phyloP scores from a whole-genome alignment of 2,329 filamentous ascomycete genomes.

The Trichoderma aggressivum region DNA sequence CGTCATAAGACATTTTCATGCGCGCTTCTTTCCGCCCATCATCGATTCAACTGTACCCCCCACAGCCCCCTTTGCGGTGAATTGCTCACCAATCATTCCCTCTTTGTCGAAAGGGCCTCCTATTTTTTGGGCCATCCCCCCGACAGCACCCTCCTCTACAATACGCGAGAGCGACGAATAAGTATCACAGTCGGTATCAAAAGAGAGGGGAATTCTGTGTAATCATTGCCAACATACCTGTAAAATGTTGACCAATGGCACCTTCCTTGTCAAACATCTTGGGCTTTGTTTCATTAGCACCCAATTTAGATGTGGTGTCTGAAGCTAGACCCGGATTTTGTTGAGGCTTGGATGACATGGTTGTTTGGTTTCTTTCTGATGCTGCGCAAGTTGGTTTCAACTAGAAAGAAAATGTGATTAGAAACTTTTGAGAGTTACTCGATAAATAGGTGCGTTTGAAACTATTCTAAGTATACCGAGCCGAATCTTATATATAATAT shows the following conservation, averaged over 20 bases:
- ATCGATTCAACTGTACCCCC: background rate
- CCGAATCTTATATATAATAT: background rate
- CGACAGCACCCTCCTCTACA: background rate
- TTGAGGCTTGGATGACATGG: background rate
- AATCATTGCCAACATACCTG: background rate
- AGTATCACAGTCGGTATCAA: background rate
- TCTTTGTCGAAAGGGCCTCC: background rate
- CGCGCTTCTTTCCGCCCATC: background rate
- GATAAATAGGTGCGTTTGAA: background rate
- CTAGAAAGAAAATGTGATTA: background rate
- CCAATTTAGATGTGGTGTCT: background rate
- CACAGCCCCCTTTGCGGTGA: background rate
- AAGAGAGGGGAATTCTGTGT: too few species aligned
- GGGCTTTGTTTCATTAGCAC: background rate
- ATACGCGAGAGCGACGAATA: background rate
- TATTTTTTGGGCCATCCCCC: background rate
- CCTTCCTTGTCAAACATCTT: slow-evolving; percentile 4
- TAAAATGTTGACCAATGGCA: background rate
- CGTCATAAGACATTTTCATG: background rate
- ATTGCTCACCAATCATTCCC: background rate
- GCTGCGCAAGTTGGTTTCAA: background rate
- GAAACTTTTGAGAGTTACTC: background rate
- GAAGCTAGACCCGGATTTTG: background rate
- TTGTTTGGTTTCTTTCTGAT: background rate
- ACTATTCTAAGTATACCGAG: background rate